These are phyloP conservation scores for Boletellus sp. DNA, from an alignment of 768 basidiomycete species.

Conservation along the genomic window DNA sequence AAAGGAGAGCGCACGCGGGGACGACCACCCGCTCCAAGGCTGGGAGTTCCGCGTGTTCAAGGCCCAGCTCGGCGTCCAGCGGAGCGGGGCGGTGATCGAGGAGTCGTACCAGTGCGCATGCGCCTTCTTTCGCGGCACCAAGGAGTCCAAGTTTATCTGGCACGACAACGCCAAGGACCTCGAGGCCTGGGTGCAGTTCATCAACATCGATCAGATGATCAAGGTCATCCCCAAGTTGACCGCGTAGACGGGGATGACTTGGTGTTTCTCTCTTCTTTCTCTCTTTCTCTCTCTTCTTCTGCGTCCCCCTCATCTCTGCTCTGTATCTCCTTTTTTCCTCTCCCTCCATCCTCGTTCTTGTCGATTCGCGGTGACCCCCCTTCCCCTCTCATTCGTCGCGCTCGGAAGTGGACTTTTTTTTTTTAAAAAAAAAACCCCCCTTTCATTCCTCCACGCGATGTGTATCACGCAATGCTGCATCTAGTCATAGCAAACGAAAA, in stretches of 20 bases:
- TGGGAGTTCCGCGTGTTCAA: conserved; percentile 88
- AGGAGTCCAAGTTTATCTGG: conserved; percentile 68
- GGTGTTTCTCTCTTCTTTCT: not conserved
- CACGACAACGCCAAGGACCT: conserved; percentile 62
- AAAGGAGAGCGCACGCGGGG: conserved; percentile 57
- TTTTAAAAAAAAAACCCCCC: no score
- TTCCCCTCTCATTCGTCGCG: not conserved
- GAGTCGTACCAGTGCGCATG: conserved; percentile 75
- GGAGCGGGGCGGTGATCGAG: conserved; percentile 47
- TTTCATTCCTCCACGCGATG: not conserved
- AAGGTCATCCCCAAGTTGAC: conserved; percentile 73
- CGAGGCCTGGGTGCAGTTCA: conserved; percentile 80
- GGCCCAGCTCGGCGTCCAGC: conserved; percentile 65
- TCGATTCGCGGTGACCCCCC: no score
- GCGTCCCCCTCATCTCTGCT: no score
- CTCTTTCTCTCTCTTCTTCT: not conserved
- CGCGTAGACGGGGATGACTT: conserved; percentile 36
- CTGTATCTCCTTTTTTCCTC: not conserved
- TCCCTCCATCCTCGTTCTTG: no score
- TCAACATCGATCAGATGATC: conserved; percentile 78
- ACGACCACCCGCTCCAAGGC: conserved; percentile 64
- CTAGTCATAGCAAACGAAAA: not conserved
- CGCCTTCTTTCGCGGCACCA: conserved; percentile 70
- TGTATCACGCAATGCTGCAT: not conserved
- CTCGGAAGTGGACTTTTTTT: not conserved